Evolutionary conservation across 2,329 filamentous ascomycete species (phyloP).

Genomic region (Knufia petricola): DNA sequence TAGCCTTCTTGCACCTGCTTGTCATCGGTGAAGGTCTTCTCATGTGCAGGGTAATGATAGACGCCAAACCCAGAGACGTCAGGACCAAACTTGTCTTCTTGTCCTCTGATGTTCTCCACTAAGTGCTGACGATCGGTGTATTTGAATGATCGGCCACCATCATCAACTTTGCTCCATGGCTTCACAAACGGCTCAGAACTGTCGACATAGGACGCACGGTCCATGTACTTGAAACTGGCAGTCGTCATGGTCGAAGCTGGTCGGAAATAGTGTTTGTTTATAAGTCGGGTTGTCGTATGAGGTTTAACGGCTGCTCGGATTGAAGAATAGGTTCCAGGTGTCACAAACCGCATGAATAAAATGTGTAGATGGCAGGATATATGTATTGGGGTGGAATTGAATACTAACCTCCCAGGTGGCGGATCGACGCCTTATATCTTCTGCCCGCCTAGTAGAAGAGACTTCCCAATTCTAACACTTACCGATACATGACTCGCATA

Average conservation of each 20-base stretch:
- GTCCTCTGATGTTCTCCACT: slow-evolving; percentile 48
- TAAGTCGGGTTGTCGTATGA: not conserved
- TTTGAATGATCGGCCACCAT: slow-evolving; percentile 45
- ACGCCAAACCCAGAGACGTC: slow-evolving; percentile 53
- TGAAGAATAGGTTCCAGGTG: not conserved
- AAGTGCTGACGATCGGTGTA: slow-evolving; percentile 37
- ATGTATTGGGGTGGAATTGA: not conserved
- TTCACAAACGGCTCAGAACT: slow-evolving; percentile 32
- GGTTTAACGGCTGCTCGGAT: not conserved
- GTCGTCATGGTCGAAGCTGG: slow-evolving; percentile 44
- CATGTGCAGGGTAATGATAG: slow-evolving; percentile 42
- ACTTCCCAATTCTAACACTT: no score
- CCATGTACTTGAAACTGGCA: slow-evolving; percentile 51
- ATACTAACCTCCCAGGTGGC: not conserved
- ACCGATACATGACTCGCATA: no score
- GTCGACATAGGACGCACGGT: slow-evolving; percentile 40
- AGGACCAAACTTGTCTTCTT: slow-evolving; percentile 42
- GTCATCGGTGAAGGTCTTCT: slow-evolving; percentile 49
- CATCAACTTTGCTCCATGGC: slow-evolving; percentile 58
- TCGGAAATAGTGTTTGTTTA: not conserved
- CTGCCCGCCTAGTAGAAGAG: no score
- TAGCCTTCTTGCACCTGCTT: slow-evolving; percentile 46
- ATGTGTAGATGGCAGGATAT: not conserved
- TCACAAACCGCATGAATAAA: slow-evolving; percentile 4
- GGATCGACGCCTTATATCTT: not conserved